Evolutionary conservation across 2,329 filamentous ascomycete genomes (phyloP), one percentile per base, ranked within the genome.

Genomic region (Penicillium verrucosum): DNA sequence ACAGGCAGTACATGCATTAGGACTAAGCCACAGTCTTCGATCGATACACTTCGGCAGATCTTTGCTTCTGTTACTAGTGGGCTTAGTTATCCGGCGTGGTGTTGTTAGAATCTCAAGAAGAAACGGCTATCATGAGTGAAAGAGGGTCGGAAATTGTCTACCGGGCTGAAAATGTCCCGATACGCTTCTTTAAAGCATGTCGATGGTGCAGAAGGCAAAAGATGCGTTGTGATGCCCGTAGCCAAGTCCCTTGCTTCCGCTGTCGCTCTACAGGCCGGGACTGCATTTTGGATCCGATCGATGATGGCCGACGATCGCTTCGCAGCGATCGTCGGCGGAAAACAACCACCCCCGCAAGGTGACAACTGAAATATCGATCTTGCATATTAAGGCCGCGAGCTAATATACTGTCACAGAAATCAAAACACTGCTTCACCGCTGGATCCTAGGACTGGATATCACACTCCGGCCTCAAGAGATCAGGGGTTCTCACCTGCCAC

Each of bases 141-240:
- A 62, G 64, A 54, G 62, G 56, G 41, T 65, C 67, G 49, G 67
- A 70, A 48, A 64, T 70, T 16, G 60, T 67, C 11, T 69, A 66
- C 51, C 62, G 66, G 40, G 64, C 70, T 45, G 69, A 66, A 54
- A 70, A 70, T 57, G 53, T 64, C 51, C 67, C 70, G 45, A 60
- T 66, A 51, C 69, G 68, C 16, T 65, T 70, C 53, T 73, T 73
- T 42, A 73, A 73, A 55, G 68, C 70, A 67, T 73, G 71, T 45
- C 69, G 71, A 32, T 67, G 70, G 66, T 73, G 71, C 62, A 64
- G 69, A 29, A 61, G 68, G 58, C 70, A 71, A 53, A 73, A 73
- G 51, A 71, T 73, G 67, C 69, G 71, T 36, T 73, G 71, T 42
- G 70, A 73, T 61, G 70, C 71, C 30, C 70, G 70, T 30, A 67